Base-by-base conservation (phyloP, 2,329 filamentous ascomycete species). In the Pseudogymnoascus sp. region DNA sequence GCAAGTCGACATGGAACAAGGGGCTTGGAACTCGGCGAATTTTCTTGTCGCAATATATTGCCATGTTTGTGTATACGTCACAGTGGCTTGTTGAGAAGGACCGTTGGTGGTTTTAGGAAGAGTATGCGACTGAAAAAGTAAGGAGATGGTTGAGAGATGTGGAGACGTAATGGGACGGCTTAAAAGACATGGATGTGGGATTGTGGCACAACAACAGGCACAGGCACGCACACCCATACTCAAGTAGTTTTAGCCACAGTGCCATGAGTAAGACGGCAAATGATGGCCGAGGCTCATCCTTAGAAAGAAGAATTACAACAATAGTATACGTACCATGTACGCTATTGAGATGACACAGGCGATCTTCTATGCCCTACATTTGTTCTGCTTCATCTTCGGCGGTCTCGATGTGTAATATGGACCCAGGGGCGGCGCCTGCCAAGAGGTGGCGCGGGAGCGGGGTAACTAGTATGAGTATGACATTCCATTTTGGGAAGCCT, bases 1-100 rank as follows among this genome's bases (percentile, higher is more conserved):
- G 49, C 26, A n/a, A 55, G 33, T 55, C 16, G 29, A 55, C 49
- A 55, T 55, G 49, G 29, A 55, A 55, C 29, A 33, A 55, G 49
- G 49, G 49, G 16, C 19, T 55, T 55, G 49, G 49, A 55, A 55
- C n/a, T 14, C 7, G 29, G n/a, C 21, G 16, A 14, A 33, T 29
- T 29, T 33, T 33, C 31, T 10, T n/a, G 2, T 26, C 26, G 29
- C 19, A 19, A 19, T 33, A 33, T 21, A 8, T 55, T 33, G 49
- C 29, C 49, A 12, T 33, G 26, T 33, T 19, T 26, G 49, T 55
- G n/a, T 55, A 4, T 12, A 19, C 26, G 49, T 33, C 29, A 55
- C 5, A 19, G n/a, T 5, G 19, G 49, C 29, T 55, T 55, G 29
- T n/a, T 55, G n/a, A 21, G 49, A 31, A 52, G 45, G 26, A 19